phyloP scores from a whole-genome alignment of 1,284 basidiomycete genomes.

The Moniliophthora roreri region DNA sequence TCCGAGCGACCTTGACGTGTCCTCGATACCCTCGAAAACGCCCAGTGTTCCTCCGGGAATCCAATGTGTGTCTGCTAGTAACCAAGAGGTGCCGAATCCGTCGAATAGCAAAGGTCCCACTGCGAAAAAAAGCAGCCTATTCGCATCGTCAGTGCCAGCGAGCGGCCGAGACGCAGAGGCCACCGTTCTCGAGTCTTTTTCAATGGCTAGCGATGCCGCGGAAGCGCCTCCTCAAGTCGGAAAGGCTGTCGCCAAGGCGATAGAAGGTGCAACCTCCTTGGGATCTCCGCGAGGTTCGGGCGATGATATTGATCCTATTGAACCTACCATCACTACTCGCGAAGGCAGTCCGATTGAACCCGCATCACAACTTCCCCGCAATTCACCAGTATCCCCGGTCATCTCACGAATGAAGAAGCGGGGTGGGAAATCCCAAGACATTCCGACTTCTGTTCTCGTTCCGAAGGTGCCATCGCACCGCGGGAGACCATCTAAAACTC shows the following conservation, averaged over 20 bases:
- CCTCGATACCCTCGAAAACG: background rate
- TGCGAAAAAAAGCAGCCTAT: background rate
- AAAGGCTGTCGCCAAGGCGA: background rate
- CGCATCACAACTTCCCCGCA: background rate
- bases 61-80: background rate
- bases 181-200: too few relatives aligned
- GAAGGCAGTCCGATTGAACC: constrained; percentile 12
- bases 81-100: background rate
- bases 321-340: constrained; percentile 3
- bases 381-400: background rate
- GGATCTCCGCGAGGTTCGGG: background rate
- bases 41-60: background rate
- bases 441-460: background rate
- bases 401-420: background rate
- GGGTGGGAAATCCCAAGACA: background rate
- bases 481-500: constrained; percentile 1
- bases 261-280: background rate
- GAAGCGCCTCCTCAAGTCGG: background rate
- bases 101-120: background rate
- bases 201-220: too few relatives aligned
- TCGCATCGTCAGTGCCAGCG: too few relatives aligned
- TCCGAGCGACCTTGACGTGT: background rate
- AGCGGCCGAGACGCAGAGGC: too few relatives aligned
- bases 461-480: background rate
- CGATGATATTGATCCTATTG: constrained; percentile 12